Percentiles rank a stretch among this genome's conserved stretches.
Evolutionary conservation across 495 filamentous ascomycete species (phyloP).

Genomic region (Thermochaetoides thermophila): DNA sequence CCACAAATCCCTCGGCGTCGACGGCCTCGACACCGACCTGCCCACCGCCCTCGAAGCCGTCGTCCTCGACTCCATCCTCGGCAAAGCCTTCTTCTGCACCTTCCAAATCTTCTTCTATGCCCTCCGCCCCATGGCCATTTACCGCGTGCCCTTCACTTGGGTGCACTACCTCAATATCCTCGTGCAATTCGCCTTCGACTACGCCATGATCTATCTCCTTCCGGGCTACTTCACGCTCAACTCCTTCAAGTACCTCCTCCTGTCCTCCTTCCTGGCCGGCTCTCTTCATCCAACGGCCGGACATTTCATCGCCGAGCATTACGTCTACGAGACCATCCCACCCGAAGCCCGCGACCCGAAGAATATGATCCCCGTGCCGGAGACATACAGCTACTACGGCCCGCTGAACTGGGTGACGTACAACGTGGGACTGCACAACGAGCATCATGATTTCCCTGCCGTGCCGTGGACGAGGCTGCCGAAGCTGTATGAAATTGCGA

Average conservation of each 20-base stretch:
- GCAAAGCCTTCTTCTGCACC: conserved; percentile 98
- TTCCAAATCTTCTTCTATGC: conserved; percentile 99
- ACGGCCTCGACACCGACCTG: conserved; percentile 91
- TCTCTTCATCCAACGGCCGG: conserved; percentile 88
- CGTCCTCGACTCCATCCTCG: conserved; percentile 88
- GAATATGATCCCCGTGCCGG: conserved; percentile 53
- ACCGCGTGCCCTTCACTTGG: conserved; percentile 72
- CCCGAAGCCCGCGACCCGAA: conserved; percentile 43
- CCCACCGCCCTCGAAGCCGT: conserved; percentile 85
- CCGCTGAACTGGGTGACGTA: conserved; percentile 84
- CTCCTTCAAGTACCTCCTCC: conserved; percentile 61
- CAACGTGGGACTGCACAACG: conserved; percentile 94
- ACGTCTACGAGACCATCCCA: conserved; percentile 70
- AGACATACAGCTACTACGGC: conserved; percentile 96
- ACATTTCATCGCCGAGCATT: conserved; percentile 99
- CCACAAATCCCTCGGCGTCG: conserved; percentile 96
- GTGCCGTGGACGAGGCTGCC: conserved; percentile 84
- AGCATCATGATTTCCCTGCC: conserved; percentile 97
- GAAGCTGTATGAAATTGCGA: conserved; percentile 59
- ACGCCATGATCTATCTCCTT: conserved; percentile 38
- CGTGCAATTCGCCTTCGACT: conserved; percentile 67
- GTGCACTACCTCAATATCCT: conserved; percentile 71
- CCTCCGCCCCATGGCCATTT: conserved; percentile 90
- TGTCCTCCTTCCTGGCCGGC: conserved; percentile 85
- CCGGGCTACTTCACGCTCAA: conserved; percentile 34